Percentiles rank a stretch among this genome's conserved stretches.
phyloP scores from a whole-genome alignment of 2,329 filamentous ascomycete species.

The Colletotrichum gigasporum region DNA sequence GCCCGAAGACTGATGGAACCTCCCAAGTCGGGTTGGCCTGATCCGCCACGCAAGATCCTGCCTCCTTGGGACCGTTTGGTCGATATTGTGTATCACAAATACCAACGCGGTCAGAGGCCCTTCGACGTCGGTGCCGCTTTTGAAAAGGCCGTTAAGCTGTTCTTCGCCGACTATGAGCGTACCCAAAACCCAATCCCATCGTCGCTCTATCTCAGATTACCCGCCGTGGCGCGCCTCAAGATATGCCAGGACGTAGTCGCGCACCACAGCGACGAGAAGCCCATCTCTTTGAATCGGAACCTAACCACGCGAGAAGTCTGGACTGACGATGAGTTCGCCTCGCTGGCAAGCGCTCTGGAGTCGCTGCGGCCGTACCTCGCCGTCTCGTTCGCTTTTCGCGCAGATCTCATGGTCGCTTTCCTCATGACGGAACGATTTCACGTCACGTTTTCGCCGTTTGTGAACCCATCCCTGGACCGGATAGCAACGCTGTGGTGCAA shows the following conservation, averaged over 20 bases:
- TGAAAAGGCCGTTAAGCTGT: constrained; percentile 33
- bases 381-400: constrained; percentile 47
- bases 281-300: constrained; percentile 40
- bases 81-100: constrained; percentile 46
- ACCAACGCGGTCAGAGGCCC: constrained; percentile 18
- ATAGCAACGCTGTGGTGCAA: constrained; percentile 47
- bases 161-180: constrained; percentile 34
- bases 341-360: constrained; percentile 37
- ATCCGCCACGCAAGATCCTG: constrained; percentile 16
- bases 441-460: constrained; percentile 48
- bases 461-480: constrained; percentile 41
- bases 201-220: constrained; percentile 37
- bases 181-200: not conserved
- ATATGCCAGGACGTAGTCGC: constrained; percentile 40
- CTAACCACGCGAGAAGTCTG: constrained; percentile 43
- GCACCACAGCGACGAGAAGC: constrained; percentile 31
- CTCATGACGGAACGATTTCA: constrained; percentile 48
- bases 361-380: constrained; percentile 38
- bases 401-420: constrained; percentile 47
- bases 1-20: constrained; percentile 16
- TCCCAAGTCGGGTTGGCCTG: constrained; percentile 39
- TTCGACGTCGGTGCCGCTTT: constrained; percentile 25
- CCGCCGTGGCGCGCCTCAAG: constrained; percentile 36
- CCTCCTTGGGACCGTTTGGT: constrained; percentile 48
- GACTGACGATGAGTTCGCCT: constrained; percentile 44